Evolutionary conservation across 192 early-diverging fungal species (phyloP), one percentile per base, ranked within the genome.

Genomic region (Rhizophagus clarus): DNA sequence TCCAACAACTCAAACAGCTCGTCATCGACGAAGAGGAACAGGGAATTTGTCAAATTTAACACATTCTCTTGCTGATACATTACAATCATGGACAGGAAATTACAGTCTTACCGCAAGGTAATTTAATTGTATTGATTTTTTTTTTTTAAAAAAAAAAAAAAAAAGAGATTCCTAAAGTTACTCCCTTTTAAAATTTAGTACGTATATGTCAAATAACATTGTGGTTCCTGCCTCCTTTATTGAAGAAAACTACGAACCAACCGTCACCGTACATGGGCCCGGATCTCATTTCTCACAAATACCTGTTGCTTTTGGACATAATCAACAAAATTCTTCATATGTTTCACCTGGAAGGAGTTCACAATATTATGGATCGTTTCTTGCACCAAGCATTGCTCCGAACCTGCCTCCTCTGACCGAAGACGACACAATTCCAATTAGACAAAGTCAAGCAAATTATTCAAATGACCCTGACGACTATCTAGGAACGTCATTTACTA

Each of bases 171-270:
- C 2, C 22, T n/a, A 10, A 14, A n/a, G 31, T 37, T 32, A 24
- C 22, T 70, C 14, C n/a, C n/a, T 76, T 76, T 76, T 64, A 22
- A 34, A 12, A 14, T 40, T 63, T 56, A 78, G 76, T 61, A 78
- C 76, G 6, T 78, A 78, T n/a, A 78, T 78, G 40, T 78, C 76
- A 17, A 24, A 49, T 14, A 78, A 78, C 34, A 78, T 78, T 42
- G 56, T 31, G n/a, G 66, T 78, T 24, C 76, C 75, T 17, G 34
- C 76, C 10, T 78, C 76, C 3, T 78, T 49, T 31, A 37, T 78
- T 29, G 74, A 17, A 12, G 74, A 78, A 20, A 40, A 66, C 14
- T 9, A 45, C 34, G 76, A 67, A 26, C 63, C 37, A 49, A 31
- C 22, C 24, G 22, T n/a, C 24, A 31, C 37, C 15, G 42, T 31